Percentiles rank a stretch among this genome's conserved stretches.
Conservation (phyloP, 106 monocot genomes). For the Hemerocallis citrina region DNA sequence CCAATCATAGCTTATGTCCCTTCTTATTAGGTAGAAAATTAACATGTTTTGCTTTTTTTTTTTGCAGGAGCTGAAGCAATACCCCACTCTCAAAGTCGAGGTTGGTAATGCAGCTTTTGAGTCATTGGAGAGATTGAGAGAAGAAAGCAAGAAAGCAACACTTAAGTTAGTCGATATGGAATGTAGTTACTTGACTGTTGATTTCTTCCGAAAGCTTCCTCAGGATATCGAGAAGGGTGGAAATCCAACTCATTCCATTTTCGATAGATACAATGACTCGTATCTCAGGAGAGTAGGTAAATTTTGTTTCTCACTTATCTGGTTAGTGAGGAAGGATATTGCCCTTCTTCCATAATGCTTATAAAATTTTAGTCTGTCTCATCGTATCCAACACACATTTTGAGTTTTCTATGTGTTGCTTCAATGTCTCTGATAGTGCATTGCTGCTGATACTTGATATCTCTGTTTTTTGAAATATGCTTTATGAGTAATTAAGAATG, state of each 20-base stretch:
- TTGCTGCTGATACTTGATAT: no score
- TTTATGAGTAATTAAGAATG: no score
- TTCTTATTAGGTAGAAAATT: no score
- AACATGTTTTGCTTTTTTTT: neutral
- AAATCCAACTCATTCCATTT: constrained; percentile 77
- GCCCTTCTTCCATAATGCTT: no score
- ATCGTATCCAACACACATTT: no score
- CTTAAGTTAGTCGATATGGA: constrained; percentile 88
- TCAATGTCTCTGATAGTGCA: no score
- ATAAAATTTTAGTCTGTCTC: no score
- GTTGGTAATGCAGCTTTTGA: constrained; percentile 73
- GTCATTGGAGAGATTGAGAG: constrained; percentile 75
- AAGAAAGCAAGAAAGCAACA: constrained; percentile 85
- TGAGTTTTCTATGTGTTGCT: no score
- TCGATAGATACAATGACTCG: constrained; percentile 80
- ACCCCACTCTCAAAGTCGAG: constrained; percentile 69
- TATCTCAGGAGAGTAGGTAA: constrained; percentile 79
- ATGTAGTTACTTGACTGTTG: constrained; percentile 77
- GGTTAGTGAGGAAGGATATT: no score
- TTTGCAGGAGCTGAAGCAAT: constrained; percentile 73
- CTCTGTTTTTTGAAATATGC: no score
- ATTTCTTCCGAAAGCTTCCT: constrained; percentile 92
- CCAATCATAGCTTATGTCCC: no score
- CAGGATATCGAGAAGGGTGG: constrained; percentile 89
- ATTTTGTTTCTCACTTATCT: neutral